These are phyloP conservation scores for Gleditsia sinensis DNA, from an alignment of 306 rosid genomes.

Conservation along the genomic window DNA sequence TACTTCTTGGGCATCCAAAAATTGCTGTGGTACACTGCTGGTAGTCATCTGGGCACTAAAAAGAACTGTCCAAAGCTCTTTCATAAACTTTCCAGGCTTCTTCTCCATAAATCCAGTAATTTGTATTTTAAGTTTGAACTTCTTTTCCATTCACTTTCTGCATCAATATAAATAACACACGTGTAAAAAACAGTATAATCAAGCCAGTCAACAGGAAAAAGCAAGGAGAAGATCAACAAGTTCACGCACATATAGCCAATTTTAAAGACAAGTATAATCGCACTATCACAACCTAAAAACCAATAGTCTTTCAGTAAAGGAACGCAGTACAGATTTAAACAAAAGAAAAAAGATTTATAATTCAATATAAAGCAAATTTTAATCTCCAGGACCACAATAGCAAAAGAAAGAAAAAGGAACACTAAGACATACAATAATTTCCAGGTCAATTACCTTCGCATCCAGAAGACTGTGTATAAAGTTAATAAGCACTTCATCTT, in stretches of 20 bases:
- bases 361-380: not conserved
- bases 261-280: not conserved
- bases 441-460: slow-evolving; percentile 57
- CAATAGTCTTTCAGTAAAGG: not conserved
- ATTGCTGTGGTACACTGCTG: slow-evolving; percentile 93
- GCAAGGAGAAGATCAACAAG: not conserved
- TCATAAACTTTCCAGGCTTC: slow-evolving; percentile 91
- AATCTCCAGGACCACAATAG: not conserved
- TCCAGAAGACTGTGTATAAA: slow-evolving; percentile 86
- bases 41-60: slow-evolving; percentile 86
- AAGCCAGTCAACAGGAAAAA: not conserved
- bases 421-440: not conserved
- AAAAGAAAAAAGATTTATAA: too few relatives aligned
- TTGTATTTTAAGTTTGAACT: slow-evolving; percentile 83
- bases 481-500: slow-evolving; percentile 95
- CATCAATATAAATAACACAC: slow-evolving; percentile 21
- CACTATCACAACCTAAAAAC: not conserved
- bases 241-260: slow-evolving; percentile 10
- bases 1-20: slow-evolving; percentile 89
- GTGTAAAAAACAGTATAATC: not conserved
- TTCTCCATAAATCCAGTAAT: slow-evolving; percentile 97
- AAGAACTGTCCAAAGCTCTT: slow-evolving; percentile 87
- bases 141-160: slow-evolving; percentile 87
- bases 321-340: not conserved
- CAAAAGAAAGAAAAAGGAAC: too few relatives aligned